Conservation (phyloP, 2,329 filamentous ascomycete species). For the Xylaria sp. region DNA sequence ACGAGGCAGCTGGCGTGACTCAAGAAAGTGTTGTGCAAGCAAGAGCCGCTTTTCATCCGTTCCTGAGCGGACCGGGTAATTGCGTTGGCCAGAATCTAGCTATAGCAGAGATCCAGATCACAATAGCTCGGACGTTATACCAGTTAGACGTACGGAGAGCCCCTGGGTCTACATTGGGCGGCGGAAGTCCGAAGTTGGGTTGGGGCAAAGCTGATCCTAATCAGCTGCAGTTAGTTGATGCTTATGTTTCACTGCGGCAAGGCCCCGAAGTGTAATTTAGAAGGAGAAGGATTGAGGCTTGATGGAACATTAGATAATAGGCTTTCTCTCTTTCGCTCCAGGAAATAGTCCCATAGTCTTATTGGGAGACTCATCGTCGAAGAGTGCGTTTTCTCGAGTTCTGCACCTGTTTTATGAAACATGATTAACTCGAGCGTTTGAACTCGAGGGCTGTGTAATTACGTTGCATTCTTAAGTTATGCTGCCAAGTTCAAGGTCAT, state of each 20-base stretch:
- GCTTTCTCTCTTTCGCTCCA: too few relatives aligned
- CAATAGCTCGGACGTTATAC: constrained; percentile 32
- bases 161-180: constrained; percentile 34
- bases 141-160: constrained; percentile 32
- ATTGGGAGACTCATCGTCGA: too few relatives aligned
- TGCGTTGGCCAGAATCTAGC: constrained; percentile 34
- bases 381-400: too few relatives aligned
- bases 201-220: constrained; percentile 27
- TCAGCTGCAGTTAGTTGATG: constrained; percentile 34
- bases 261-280: constrained; percentile 37
- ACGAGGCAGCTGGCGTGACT: constrained; percentile 4
- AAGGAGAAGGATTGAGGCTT: constrained; percentile 12
- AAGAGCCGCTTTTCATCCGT: constrained; percentile 30
- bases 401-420: too few relatives aligned
- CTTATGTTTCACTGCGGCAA: constrained; percentile 31
- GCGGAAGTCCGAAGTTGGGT: constrained; percentile 18
- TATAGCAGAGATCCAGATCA: constrained; percentile 35
- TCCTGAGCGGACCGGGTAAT: constrained; percentile 25
- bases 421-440: too few relatives aligned
- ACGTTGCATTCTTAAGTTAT: too few relatives aligned
- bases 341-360: too few relatives aligned
- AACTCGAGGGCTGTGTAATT: too few relatives aligned
- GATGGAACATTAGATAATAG: neutral
- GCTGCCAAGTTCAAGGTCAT: too few relatives aligned
- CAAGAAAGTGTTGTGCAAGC: neutral